Base-by-base conservation (phyloP, 257 asterid species). In the Salvia rosmarinus region DNA sequence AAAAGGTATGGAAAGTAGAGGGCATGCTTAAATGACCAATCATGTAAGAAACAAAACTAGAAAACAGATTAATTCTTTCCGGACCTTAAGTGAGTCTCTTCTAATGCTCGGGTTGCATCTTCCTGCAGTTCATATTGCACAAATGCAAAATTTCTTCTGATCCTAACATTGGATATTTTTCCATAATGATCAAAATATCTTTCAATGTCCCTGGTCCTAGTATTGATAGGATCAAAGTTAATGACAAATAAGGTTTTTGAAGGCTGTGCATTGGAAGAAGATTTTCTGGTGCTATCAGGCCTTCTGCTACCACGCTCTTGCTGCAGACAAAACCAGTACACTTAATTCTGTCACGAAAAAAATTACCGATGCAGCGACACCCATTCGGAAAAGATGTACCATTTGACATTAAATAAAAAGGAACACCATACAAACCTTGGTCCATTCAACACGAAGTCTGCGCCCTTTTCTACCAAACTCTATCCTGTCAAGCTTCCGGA, bases 381-480 rank as follows among this genome's bases (percentile, higher is more conserved):
- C 54, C 14, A 46, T 14, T 39, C 7, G 3, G 13, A 17, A 10
- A 39, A 17, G 17, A 40, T 40, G 14, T 4, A 25, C 6, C 16
- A 52, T 52, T 64, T 10, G 43, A 40, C 44, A 80, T 50, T 52
- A 63, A 65, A 54, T 61, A 40, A 25, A 3, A 13, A 20, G 16
- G 21, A 34, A 32, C 35, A 17, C 4, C 68, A 62, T 6, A 55
- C 43, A 46, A 49, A 93, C 98, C 96, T 87, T 90, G 20, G 96
- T 89, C 97, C 95, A 90, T 75, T 93, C 98, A 35, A 93, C 86
- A 37, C 97, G 95, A 46, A 93, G 86, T 64, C 88, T 82, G 39
- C 91, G 96, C 46, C 95, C 92, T 80, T 86, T 90, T 69, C 87
- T 86, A 73, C 98, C 98, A 73, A 93, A 93, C 76, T 91, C 96